Conservation (phyloP, 2,329 filamentous ascomycete genomes). For the Plectosphaerella cucumerina region DNA sequence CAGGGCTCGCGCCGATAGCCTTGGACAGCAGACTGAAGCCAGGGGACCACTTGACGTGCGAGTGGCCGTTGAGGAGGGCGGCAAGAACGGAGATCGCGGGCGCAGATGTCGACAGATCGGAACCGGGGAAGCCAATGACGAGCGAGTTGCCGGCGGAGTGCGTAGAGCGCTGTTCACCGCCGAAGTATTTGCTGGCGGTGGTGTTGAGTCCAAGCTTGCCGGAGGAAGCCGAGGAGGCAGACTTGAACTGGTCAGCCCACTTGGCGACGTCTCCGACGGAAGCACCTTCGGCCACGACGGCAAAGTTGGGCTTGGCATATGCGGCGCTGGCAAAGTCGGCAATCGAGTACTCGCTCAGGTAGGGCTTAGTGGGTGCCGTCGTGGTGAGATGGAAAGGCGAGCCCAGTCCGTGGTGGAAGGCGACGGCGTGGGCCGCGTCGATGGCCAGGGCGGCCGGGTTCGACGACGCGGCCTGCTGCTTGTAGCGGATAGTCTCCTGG, state of each 20-base stretch:
- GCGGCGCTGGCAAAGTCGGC: conserved; percentile 71
- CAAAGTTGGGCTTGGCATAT: conserved; percentile 87
- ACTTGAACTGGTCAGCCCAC: conserved; percentile 94
- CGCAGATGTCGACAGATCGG: conserved; percentile 77
- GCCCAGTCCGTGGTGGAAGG: conserved; percentile 92
- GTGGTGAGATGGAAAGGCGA: conserved; percentile 69
- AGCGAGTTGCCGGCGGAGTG: conserved; percentile 75
- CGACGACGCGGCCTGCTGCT: conserved; percentile 60
- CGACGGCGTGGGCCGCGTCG: conserved; percentile 79
- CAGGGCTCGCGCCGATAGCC: conserved; percentile 62
- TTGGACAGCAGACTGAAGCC: conserved; percentile 90
- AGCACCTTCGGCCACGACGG: conserved; percentile 85
- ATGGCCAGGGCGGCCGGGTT: conserved; percentile 66
- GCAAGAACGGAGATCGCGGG: conserved; percentile 85
- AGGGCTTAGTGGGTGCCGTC: conserved; percentile 69
- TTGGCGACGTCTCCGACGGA: conserved; percentile 72
- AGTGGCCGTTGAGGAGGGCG: conserved; percentile 83
- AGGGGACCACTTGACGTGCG: conserved; percentile 90
- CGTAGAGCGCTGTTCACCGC: conserved; percentile 87
- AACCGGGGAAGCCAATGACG: conserved; percentile 90
- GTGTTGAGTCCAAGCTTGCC: conserved; percentile 52
- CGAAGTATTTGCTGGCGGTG: conserved; percentile 78
- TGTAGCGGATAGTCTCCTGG: conserved; percentile 67
- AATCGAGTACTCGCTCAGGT: conserved; percentile 73
- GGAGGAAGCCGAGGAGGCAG: conserved; percentile 54